Evolutionary conservation across 164 flowering plant genomes (phyloP).

Genomic region (Tetrastigma voinierianum): DNA sequence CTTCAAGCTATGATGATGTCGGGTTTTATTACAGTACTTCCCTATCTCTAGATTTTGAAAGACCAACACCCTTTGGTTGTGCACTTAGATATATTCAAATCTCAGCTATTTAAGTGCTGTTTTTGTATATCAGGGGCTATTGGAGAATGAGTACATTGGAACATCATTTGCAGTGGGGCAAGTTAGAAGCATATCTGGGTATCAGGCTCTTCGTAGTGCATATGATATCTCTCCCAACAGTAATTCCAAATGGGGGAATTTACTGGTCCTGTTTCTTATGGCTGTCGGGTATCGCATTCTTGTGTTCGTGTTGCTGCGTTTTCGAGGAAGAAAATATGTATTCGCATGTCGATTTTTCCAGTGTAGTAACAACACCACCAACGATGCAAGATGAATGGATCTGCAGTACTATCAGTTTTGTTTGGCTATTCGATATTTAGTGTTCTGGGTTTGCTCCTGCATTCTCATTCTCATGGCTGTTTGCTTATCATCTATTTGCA

Average conservation of each 20-base stretch:
- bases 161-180: slow-evolving; percentile 89
- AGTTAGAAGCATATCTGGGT: slow-evolving; percentile 79
- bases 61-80: too few species aligned
- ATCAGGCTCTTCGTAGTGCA: slow-evolving; percentile 67
- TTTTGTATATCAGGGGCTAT: slow-evolving; percentile 60
- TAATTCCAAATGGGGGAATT: slow-evolving; percentile 83
- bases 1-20: too few species aligned
- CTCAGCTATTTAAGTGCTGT: background rate
- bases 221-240: slow-evolving; percentile 50
- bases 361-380: slow-evolving; percentile 32
- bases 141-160: slow-evolving; percentile 91
- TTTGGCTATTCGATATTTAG: background rate
- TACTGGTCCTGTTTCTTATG: slow-evolving; percentile 80
- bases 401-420: background rate
- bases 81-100: too few species aligned
- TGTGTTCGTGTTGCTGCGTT: slow-evolving; percentile 56
- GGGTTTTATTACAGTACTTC: background rate
- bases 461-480: too few species aligned
- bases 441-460: background rate
- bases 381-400: slow-evolving; percentile 43
- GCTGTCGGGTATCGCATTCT: slow-evolving; percentile 66
- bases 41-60: background rate
- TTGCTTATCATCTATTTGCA: too few species aligned
- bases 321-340: slow-evolving; percentile 40
- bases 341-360: slow-evolving; percentile 25